Base-by-base conservation (phyloP, 352 stramenopile species). In the Phytophthora litchii region DNA sequence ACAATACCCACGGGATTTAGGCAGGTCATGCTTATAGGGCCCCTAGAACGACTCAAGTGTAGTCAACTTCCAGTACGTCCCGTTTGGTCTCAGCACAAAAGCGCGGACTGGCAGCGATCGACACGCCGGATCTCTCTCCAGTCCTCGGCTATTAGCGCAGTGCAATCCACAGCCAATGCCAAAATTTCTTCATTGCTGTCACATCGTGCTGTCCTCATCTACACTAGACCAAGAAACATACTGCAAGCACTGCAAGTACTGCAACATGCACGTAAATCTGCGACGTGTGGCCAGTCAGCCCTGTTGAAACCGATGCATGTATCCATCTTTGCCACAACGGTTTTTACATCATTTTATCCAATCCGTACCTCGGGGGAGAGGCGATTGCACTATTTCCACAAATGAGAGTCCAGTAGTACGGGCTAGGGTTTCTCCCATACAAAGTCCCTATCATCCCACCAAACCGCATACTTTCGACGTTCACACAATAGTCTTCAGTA, bases 51-150 rank as follows among this genome's bases (percentile, higher is more conserved):
- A 27, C 23, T 27, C 23, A 3, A 27, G 23, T 27, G 23, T 5
- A 27, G 23, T 27, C n/a, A 42, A 16, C 27, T 5, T 40, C 31
- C 27, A 23, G 27, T 10, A 21, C 32, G 56, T 13, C 48, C 48
- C 54, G 54, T 63, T 63, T 63, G 36, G 32, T 20, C 52, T 27
- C 37, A n/a, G 25, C 38, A 56, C 36, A 47, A 56, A 55, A 55
- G 49, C 36, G 27, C 50, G 17, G 50, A 49, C 37, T 41, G 34
- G 20, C 4, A 3, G 49, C 57, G 36, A 56, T 62, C 52, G 59
- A 27, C 59, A 67, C 59, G 52, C 52, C 45, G 59, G 50, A 56
- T 61, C 50, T 61, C 50, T 50, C 45, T 55, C 34, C 41, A n/a
- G n/a, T n/a, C n/a, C n/a, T n/a, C n/a, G n/a, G n/a, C n/a, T n/a